Conservation (phyloP, 2,329 filamentous ascomycete genomes). For the Myriosclerotinia curreyana region DNA sequence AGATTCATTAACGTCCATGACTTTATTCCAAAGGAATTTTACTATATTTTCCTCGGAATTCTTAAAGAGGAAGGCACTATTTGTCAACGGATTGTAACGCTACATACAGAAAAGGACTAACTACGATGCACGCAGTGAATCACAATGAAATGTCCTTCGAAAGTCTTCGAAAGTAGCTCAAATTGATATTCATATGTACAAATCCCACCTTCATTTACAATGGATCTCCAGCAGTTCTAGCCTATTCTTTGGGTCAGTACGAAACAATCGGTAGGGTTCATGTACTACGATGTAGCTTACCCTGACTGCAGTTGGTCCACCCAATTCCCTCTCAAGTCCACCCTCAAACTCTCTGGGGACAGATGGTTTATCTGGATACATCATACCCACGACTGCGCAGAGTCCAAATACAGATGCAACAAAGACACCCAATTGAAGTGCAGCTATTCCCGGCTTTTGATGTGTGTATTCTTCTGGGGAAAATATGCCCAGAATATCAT, state of each 20-base stretch:
- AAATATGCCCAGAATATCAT: slow-evolving; percentile 89
- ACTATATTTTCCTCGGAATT: neutral
- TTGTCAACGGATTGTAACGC: neutral
- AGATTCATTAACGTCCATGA: neutral
- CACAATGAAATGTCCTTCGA: slow-evolving; percentile 2
- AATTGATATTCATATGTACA: slow-evolving; percentile 38
- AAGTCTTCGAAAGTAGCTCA: slow-evolving; percentile 17
- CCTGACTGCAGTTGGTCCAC: slow-evolving; percentile 62
- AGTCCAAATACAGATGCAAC: slow-evolving; percentile 61
- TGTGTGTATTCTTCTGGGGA: slow-evolving; percentile 87
- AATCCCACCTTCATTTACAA: slow-evolving; percentile 33
- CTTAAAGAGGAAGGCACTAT: neutral
- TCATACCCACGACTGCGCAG: slow-evolving; percentile 63
- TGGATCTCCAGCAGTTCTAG: slow-evolving; percentile 53
- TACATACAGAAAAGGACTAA: neutral
- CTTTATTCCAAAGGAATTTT: neutral
- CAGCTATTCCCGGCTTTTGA: slow-evolving; percentile 65
- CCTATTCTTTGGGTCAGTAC: slow-evolving; percentile 40
- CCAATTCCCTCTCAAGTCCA: slow-evolving; percentile 71
- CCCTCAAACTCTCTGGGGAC: slow-evolving; percentile 69
- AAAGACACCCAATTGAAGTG: slow-evolving; percentile 66
- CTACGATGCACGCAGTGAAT: neutral
- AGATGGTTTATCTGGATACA: slow-evolving; percentile 70
- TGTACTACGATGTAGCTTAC: slow-evolving; percentile 48
- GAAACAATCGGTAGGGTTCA: neutral